These are phyloP conservation scores for Glaciozyma martinii DNA, from an alignment of 768 basidiomycete species.

Conservation along the genomic window DNA sequence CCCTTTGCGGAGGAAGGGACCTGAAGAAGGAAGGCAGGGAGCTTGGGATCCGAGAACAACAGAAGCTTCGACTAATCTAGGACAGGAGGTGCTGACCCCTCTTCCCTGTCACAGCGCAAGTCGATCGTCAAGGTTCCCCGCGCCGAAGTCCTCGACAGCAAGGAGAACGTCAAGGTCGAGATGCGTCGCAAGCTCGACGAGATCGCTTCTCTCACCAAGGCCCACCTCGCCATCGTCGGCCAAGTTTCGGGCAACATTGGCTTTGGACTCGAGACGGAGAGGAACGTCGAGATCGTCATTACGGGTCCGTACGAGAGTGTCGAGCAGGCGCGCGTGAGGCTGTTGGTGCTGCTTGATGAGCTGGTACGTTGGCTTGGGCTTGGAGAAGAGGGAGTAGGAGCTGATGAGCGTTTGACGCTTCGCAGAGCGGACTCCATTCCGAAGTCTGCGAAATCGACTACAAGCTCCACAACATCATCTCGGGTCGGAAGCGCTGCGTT, in stretches of 20 bases:
- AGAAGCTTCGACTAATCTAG: constrained; percentile 16
- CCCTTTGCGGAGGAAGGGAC: no score
- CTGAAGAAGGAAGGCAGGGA: no score
- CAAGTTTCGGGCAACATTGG: constrained; percentile 61
- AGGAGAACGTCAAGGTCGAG: constrained; percentile 35
- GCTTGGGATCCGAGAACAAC: neutral
- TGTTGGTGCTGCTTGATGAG: constrained; percentile 91
- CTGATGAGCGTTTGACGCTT: constrained; percentile 3
- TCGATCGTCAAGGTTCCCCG: constrained; percentile 81
- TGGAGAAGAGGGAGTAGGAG: constrained; percentile 25
- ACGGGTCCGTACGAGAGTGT: constrained; percentile 78
- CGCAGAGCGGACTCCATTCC: constrained; percentile 77
- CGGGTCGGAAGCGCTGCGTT: constrained; percentile 73
- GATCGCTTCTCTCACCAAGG: constrained; percentile 82
- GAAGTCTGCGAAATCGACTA: constrained; percentile 90
- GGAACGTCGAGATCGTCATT: constrained; percentile 84
- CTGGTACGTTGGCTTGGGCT: constrained; percentile 52
- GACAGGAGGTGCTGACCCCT: neutral
- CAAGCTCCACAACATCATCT: constrained; percentile 83
- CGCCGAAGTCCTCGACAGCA: constrained; percentile 80
- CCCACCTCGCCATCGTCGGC: constrained; percentile 89
- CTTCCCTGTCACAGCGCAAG: constrained; percentile 52
- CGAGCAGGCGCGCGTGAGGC: constrained; percentile 76
- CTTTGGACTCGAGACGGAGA: constrained; percentile 86
- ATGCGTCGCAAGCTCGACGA: constrained; percentile 56